Evolutionary conservation across 495 filamentous ascomycete genomes (phyloP), one percentile per base, ranked within the genome.

Genomic region (Tuber borchii): DNA sequence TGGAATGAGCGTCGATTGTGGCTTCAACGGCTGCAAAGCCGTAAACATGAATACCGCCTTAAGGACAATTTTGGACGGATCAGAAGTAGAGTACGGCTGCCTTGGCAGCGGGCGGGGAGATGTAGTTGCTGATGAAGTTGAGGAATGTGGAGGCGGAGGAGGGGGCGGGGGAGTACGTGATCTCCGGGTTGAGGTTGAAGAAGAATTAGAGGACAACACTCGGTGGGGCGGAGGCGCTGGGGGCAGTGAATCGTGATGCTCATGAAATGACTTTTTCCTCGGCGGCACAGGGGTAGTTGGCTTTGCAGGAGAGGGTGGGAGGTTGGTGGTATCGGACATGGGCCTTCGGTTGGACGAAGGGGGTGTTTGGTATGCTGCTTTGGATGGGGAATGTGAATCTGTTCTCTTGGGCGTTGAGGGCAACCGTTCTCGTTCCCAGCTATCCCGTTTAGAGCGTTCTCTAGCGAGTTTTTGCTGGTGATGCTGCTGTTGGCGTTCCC

Each of bases 51-150:
- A 98, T 9, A 99, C 95, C 20, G 92, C 95, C 81, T 90, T 91
- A 82, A 99, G 92, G 69, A 96, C 90, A 78, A 98, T 95, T 87
- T 98, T 99, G 82, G 95, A 89, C 5, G 94, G 93, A 83, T 98
- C 95, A 79, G 91, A 91, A 61, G 93, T 97, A 26, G 87, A 87
- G 83, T 98, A 99, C 3, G 86, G 84, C 26, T 74, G 86, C 81
- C 74, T 84, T 81, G 73, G 76, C 76, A 46, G 77, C 42, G 44
- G 77, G 31, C 12, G 79, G 70, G 76, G 85, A 77, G 69, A 77
- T 69, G 77, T 84, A 61, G 69, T 75, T 42, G 82, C 78, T 73
- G 72, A 73, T 37, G 77, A 83, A 68, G 76, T 81, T 44, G 76
- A 81, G 76, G 82, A 82, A 77, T 75, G 81, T 44, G 73, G 82